Percentiles rank a stretch among this genome's conserved stretches.
These are phyloP conservation scores for Gonapodya sp. DNA, from an alignment of 192 early-diverging fungal genomes.

Conservation along the genomic window DNA sequence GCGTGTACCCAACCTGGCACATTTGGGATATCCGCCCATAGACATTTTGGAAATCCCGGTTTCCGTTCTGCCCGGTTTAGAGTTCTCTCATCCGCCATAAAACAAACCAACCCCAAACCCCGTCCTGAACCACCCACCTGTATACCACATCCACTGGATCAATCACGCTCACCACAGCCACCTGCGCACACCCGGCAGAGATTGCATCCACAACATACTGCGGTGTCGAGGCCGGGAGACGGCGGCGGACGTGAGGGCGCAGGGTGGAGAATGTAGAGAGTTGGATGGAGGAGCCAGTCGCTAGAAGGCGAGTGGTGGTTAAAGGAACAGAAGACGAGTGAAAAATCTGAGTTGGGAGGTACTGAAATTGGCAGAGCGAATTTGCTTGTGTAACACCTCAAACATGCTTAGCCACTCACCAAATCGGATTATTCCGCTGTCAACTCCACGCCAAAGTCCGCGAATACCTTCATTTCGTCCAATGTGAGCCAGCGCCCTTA, in stretches of 20 bases:
- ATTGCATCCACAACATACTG: neutral
- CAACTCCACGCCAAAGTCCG: neutral
- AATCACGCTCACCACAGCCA: neutral
- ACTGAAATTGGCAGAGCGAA: no score
- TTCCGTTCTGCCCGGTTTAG: no score
- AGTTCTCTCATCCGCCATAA: no score
- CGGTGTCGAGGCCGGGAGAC: neutral
- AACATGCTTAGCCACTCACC: neutral
- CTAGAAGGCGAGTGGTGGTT: no score
- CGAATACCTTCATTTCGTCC: neutral
- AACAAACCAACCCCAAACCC: neutral
- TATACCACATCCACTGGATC: neutral
- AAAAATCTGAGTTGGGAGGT: no score
- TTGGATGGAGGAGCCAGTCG: neutral
- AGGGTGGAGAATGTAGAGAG: neutral
- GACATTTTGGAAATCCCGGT: no score
- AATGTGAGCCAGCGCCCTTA: neutral
- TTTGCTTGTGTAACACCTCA: no score
- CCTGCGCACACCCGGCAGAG: neutral
- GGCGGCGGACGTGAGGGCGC: neutral
- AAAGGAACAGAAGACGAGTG: neutral
- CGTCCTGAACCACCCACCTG: neutral
- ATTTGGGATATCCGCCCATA: no score
- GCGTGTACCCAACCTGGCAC: no score
- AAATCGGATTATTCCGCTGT: neutral